Conservation (phyloP, 495 filamentous ascomycete genomes). For the Aspergillus diversus region DNA sequence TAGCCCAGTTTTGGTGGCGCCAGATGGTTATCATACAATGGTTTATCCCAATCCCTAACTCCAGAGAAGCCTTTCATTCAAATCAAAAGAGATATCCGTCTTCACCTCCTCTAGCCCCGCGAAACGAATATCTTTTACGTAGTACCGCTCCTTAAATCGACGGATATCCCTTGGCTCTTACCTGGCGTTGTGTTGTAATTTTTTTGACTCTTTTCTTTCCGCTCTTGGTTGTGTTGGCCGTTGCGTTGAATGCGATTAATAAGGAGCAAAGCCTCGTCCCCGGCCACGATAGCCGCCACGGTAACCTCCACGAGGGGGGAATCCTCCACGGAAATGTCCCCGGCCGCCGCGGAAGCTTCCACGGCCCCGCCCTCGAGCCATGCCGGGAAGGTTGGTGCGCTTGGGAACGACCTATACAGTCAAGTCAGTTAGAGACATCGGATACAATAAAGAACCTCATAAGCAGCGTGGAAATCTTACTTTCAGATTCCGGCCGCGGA, state of each 20-base stretch:
- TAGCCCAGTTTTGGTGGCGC: conserved; percentile 22
- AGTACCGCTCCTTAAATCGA: conserved; percentile 6
- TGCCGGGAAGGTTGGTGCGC: conserved; percentile 94
- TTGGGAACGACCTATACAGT: conserved; percentile 81
- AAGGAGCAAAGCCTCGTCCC: conserved; percentile 79
- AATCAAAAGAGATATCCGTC: conserved; percentile 12
- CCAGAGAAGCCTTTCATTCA: conserved; percentile 32
- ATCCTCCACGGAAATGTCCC: conserved; percentile 61
- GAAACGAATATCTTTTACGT: conserved; percentile 10
- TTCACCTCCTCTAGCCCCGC: conserved; percentile 11
- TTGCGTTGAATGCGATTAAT: conserved; percentile 50
- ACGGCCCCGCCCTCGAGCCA: conserved; percentile 80
- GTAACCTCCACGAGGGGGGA: conserved; percentile 73
- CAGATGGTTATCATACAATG: conserved; percentile 40
- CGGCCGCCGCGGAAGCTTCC: conserved; percentile 70
- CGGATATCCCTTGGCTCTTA: conserved; percentile 1
- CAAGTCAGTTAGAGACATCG: background rate
- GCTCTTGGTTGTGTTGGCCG: background rate
- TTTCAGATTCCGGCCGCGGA: conserved; percentile 94
- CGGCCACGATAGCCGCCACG: conserved; percentile 79
- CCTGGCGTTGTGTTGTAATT: background rate
- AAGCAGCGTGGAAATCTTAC: conserved; percentile 45
- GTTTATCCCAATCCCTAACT: conserved; percentile 41
- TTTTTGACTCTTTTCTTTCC: background rate
- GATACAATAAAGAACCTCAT: background rate